Evolutionary conservation across 78 protist genomes (phyloP), one percentile per base, ranked within the genome.

Genomic region (Protostelium mycophagum): DNA sequence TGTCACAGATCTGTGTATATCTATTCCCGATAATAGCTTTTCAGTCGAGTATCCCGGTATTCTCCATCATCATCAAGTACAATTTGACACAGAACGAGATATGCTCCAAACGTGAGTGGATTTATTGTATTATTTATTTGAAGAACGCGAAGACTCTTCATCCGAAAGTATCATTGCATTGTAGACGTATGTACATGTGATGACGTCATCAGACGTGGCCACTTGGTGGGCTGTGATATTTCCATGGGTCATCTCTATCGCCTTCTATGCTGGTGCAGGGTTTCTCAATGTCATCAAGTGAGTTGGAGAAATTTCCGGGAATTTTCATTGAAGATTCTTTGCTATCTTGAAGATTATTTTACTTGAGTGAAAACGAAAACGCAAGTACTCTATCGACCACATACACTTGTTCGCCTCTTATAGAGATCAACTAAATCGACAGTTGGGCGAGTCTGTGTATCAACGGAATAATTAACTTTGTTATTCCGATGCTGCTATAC

Each of bases 181-280:
- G n/a, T n/a, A n/a, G n/a, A n/a, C n/a, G n/a, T n/a, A n/a, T n/a
- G n/a, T n/a, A n/a, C n/a, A 85, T 35, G 37, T 5, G 16, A 16
- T 35, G 36, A 37, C 16, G 37, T 37, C 34, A 35, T 85, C 36
- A 85, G 37, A 36, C 16, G 16, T 73, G 1, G 94, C 94, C 28
- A 84, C 38, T 37, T 38, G 51, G 36, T 38, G 89, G 0, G 88
- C 92, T 0, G 94, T 92, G 0, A 34, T 92, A 1, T 37, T 92
- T 29, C 94, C 94, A n/a, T 92, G 94, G 94, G 29, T 89, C 28
- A 36, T 92, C 9, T 91, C 87, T 1, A 89, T 92, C 28, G 91
- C 91, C 37, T 92, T 92, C 35, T 89, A 87, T 88, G 88, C 94
- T 89, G 94, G 94, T 28, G 31, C 84, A 29, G 94, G 94, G 34